These are phyloP conservation scores for Erodium texanum DNA, from an alignment of 441 rosid genomes.

Conservation along the genomic window DNA sequence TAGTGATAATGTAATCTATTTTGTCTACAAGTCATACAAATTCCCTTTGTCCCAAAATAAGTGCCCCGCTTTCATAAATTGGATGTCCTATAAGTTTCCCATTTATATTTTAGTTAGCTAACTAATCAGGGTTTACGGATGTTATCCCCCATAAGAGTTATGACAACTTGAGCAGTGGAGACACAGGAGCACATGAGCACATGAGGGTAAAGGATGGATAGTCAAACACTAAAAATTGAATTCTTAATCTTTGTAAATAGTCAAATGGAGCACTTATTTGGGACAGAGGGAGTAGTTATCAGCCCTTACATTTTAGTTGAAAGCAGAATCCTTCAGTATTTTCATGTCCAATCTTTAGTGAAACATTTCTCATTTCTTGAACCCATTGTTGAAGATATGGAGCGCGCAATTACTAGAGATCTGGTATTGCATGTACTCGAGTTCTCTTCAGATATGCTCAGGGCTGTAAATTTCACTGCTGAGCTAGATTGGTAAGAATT, in stretches of 20 bases:
- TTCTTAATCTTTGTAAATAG: not conserved
- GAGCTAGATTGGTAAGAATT: conserved; percentile 88
- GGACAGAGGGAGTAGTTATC: not conserved
- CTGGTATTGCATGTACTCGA: conserved; percentile 63
- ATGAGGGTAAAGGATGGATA: not conserved
- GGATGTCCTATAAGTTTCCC: not conserved
- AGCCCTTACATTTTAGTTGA: conserved; percentile 7
- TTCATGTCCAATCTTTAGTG: not conserved
- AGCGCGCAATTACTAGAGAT: conserved; percentile 81
- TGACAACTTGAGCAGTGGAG: not conserved
- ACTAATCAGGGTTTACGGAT: not conserved
- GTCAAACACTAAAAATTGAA: not conserved
- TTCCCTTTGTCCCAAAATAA: not conserved
- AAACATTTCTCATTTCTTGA: conserved; percentile 14
- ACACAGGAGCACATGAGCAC: not conserved
- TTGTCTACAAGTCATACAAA: not conserved
- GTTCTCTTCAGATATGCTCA: conserved; percentile 62
- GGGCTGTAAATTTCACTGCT: conserved; percentile 77
- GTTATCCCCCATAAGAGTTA: not conserved
- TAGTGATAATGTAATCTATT: not conserved
- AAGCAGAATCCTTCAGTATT: conserved; percentile 4
- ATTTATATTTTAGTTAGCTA: not conserved
- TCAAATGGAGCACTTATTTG: not conserved
- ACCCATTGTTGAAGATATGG: conserved; percentile 61
- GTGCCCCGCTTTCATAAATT: not conserved